Evolutionary conservation across 768 basidiomycete species (phyloP).

Genomic region (Lactarius tabidus): DNA sequence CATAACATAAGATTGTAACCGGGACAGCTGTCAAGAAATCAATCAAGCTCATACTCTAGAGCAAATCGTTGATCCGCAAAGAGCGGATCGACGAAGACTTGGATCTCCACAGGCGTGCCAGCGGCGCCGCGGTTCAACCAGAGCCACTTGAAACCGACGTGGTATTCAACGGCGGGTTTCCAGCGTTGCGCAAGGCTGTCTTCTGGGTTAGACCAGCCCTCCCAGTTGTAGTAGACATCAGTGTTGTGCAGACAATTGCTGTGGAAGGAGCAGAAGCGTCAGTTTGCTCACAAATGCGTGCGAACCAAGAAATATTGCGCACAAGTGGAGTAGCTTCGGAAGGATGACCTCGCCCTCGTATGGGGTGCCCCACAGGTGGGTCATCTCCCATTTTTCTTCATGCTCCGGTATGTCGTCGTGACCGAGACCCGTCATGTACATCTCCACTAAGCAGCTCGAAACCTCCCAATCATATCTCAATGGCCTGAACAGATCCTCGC

Average conservation of each 20-base stretch:
- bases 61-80: constrained; percentile 41
- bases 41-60: background rate
- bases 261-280: constrained; percentile 18
- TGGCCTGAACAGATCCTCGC: constrained; percentile 40
- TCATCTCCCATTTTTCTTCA: constrained; percentile 36
- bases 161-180: constrained; percentile 43
- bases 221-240: constrained; percentile 43
- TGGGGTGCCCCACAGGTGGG: constrained; percentile 37
- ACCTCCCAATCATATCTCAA: constrained; percentile 47
- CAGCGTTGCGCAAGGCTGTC: constrained; percentile 40
- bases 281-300: background rate
- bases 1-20: background rate
- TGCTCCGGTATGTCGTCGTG: constrained; percentile 36
- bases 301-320: constrained; percentile 24
- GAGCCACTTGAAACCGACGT: constrained; percentile 48
- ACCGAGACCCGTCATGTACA: constrained; percentile 43
- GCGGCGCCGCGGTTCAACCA: constrained; percentile 39
- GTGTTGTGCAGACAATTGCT: constrained; percentile 45
- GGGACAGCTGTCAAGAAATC: background rate
- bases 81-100: constrained; percentile 34
- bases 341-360: constrained; percentile 41
- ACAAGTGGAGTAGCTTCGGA: constrained; percentile 51
- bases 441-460: constrained; percentile 46
- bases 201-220: constrained; percentile 42
- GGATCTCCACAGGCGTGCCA: constrained; percentile 32